A percentile compares a stretch with the other conserved stretches of the same genome.
These are phyloP conservation scores for Rhytidiadelphus loreus DNA, from an alignment of 225 moss, liverwort and hornwort genomes.

Conservation along the genomic window DNA sequence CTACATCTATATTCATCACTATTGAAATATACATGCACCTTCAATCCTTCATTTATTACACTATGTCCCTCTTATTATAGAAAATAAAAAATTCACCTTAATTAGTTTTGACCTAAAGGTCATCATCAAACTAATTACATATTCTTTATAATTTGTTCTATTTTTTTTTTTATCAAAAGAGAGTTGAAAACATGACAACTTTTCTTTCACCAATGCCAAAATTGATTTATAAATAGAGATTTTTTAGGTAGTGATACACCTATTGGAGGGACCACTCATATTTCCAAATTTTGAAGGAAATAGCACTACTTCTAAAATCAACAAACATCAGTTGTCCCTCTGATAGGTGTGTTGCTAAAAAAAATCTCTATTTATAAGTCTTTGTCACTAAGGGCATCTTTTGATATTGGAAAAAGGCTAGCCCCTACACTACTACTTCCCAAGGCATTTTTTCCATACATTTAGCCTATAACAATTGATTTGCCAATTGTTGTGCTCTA, in stretches of 20 bases:
- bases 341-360: neutral
- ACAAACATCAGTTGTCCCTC: neutral
- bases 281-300: neutral
- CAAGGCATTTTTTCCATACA: neutral
- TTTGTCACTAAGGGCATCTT: neutral
- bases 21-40: too few relatives aligned
- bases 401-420: accelerated
- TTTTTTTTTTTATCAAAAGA: neutral
- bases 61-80: accelerated
- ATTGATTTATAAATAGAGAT: neutral
- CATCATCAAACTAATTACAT: neutral
- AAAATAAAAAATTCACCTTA: neutral
- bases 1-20: too few relatives aligned
- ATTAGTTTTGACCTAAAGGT: neutral
- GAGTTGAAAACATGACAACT: neutral
- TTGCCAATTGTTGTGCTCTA: accelerated
- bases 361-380: neutral
- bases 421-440: accelerated
- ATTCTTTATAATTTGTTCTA: neutral
- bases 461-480: neutral
- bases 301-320: accelerated
- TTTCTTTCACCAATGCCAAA: neutral
- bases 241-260: too few relatives aligned
- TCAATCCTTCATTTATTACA: neutral
- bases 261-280: neutral